Evolutionary conservation across 192 early-diverging fungal species (phyloP), one percentile per base, ranked within the genome.

Genomic region (Linderina pennispora): DNA sequence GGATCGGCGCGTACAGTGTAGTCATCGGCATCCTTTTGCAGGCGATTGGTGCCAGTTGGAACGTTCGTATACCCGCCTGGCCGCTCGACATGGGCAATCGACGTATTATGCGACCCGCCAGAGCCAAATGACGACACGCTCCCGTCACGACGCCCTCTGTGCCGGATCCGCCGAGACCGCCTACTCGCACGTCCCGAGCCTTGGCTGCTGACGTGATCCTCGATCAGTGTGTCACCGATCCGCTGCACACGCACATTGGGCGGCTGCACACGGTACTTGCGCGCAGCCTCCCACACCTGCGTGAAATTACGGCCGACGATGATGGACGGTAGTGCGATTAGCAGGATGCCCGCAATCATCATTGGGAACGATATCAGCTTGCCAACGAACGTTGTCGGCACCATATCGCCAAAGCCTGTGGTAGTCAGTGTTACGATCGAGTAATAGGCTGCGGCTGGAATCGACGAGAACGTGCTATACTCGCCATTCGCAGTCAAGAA

Each of bases 281-380:
- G 68, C 14, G 68, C 68, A 16, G 78, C 77, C 46, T 90, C 86
- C 85, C 85, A 90, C 13, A 90, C 88, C 35, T 84, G 68, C 3
- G 86, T 88, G 52, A 88, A 90, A 53, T 90, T 86, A 23, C 86
- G 60, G 15, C 88, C 88, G 24, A 90, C 85, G 48, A 90, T 88
- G 43, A 90, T 90, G 4, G 88, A 90, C 9, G 88, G 88, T 48
- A 90, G 48, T 0, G 87, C 83, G 57, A 90, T 90, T 18, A 90
- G 58, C 59, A 87, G 40, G 1, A 87, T 82, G n/a, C 87, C 87
- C 34, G 78, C 81, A 70, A 87, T 82, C 83, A 90, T 87, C 32
- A 84, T 83, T 11, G 87, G 85, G 41, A 87, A 90, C 8, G 85
- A 80, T 16, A 90, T 79, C 25, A 87, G 55, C 50, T 87, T 87